Conservation (phyloP, 345 rosid genomes). For the Brassica napus region Da-Ae NC_063447.1:56407501-56408000, state of each 20-base stretch:
- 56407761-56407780: background rate
- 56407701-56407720: background rate
- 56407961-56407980: background rate
- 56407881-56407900: background rate
- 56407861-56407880: background rate
- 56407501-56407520: slow-evolving; percentile 3
- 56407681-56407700: background rate
- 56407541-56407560: background rate
- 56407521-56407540: background rate
- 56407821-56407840: background rate
- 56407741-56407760: background rate
- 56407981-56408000: background rate
- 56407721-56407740: background rate
- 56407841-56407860: background rate
- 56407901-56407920: background rate
- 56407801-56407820: background rate
- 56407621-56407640: background rate
- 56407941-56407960: background rate
- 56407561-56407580: background rate
- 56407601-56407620: background rate
- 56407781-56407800: background rate
- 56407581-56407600: background rate
- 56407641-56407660: background rate
- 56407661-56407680: background rate
- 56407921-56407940: background rate